Evolutionary conservation across 1,139 yeast species (phyloP), one percentile per base, ranked within the genome.

Genomic region (Wickerhamiella infanticola): DNA sequence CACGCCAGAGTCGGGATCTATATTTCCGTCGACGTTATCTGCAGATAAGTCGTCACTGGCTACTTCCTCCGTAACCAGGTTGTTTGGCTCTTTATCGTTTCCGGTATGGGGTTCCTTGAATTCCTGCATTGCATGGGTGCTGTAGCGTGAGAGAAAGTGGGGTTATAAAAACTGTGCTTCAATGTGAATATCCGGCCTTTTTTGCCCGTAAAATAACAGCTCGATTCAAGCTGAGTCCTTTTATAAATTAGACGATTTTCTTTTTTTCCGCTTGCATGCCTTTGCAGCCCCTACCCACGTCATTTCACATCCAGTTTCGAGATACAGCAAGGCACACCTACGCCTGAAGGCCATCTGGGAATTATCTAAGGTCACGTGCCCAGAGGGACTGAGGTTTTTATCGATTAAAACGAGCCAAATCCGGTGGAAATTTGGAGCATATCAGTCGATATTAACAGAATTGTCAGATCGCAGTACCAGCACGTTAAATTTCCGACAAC

Each of bases 1-100:
- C 46, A 75, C 65, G 4, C 69, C 68, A 2, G 66, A 54, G 11
- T 61, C 54, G 6, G 65, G 62, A 48, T 64, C 69, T 38, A 60
- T 37, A 6, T 26, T 13, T 3, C 31, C 29, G 3, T 3, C 33
- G 5, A 24, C 40, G 11, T 24, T 13, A 3, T 38, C 40, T 9
- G 23, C 31, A 2, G 29, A 24, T 5, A 31, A 25, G 4, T 11
- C 13, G 7, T 25, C 24, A 13, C 29, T 25, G 24, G 31, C 11
- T 7, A 29, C 33, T 3, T 25, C 8, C 7, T 38, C 40, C 7
- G 33, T 4, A 3, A 38, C 33, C 23, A 24, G n/a, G 6, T 23
- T 13, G 3, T 9, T 9, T 6, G 6, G 23, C 31, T 38, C 13
- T 11, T 25, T 38, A 25, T 26, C 40, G 8, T 26, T 29, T 29